phyloP scores from a whole-genome alignment of 2,329 filamentous ascomycete species.

The Fusarium sp. region DNA sequence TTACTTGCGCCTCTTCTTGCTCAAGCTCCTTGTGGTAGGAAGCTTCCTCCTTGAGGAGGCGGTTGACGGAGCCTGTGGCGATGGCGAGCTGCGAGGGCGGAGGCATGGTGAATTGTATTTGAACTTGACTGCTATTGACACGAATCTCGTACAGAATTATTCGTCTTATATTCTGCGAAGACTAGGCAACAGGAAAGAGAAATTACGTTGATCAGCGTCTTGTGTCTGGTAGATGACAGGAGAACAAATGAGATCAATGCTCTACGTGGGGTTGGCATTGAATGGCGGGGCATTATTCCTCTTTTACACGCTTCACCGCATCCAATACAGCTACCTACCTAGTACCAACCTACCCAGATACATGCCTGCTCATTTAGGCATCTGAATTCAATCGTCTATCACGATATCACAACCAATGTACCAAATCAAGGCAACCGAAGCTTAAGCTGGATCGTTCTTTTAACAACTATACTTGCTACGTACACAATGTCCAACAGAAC shows the following conservation, averaged over 20 bases:
- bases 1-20: slow-evolving; percentile 76
- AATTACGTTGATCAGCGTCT: slow-evolving; percentile 31
- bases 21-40: slow-evolving; percentile 89
- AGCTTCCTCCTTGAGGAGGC: slow-evolving; percentile 89
- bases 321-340: neutral
- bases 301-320: slow-evolving; percentile 12
- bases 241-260: slow-evolving; percentile 46
- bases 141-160: neutral
- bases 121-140: neutral
- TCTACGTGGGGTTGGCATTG: slow-evolving; percentile 34
- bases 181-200: slow-evolving; percentile 1
- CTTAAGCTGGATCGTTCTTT: neutral
- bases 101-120: slow-evolving; percentile 65
- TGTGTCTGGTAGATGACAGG: slow-evolving; percentile 24
- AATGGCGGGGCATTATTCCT: slow-evolving; percentile 39
- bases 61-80: slow-evolving; percentile 78
- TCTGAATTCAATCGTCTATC: neutral
- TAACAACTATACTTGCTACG: slow-evolving; percentile 23
- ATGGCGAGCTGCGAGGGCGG: slow-evolving; percentile 80
- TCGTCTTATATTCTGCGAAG: neutral
- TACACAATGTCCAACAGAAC: slow-evolving; percentile 26
- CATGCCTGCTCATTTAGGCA: too few species aligned
- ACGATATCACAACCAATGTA: neutral
- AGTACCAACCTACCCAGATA: neutral
- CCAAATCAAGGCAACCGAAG: neutral